A percentile compares a stretch with the other conserved stretches of the same genome.
Conservation (phyloP, 257 asterid genomes). For the Ophiorrhiza pumila region DNA sequence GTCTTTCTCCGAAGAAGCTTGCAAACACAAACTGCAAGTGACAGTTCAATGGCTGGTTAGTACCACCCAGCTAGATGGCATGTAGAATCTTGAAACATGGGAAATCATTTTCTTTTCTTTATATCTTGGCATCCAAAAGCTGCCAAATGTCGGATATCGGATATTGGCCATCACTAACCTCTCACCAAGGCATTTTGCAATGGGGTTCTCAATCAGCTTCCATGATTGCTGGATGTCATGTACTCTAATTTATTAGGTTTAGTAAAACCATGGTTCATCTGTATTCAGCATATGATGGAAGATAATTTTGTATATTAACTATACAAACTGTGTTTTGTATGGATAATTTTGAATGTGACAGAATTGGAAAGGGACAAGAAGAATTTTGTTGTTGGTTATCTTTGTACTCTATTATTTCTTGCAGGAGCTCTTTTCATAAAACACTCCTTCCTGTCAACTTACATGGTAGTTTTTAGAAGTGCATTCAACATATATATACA, state of each 20-base stretch:
- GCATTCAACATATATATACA: no score
- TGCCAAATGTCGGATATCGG: neutral
- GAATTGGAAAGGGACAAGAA: no score
- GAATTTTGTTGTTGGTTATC: no score
- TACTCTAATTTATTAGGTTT: neutral
- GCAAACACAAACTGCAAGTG: slow-evolving; percentile 34
- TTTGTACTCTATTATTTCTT: no score
- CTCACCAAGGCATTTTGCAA: neutral
- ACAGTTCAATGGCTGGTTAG: slow-evolving; percentile 38
- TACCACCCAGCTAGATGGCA: neutral
- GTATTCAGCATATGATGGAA: neutral
- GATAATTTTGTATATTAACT: neutral
- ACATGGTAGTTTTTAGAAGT: no score
- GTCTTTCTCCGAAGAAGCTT: slow-evolving; percentile 74
- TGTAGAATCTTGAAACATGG: slow-evolving; percentile 1
- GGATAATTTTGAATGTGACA: no score
- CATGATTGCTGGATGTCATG: neutral
- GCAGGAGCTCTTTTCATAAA: no score
- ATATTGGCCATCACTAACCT: neutral
- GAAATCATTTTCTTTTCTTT: neutral
- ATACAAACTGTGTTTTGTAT: no score
- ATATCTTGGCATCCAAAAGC: neutral
- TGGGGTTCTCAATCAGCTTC: neutral
- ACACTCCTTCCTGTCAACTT: no score
- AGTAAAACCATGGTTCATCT: neutral